Evolutionary conservation across 106 monocot species (phyloP), one percentile per base, ranked within the genome.

Genomic region (Dendrobium catenatum): DNA sequence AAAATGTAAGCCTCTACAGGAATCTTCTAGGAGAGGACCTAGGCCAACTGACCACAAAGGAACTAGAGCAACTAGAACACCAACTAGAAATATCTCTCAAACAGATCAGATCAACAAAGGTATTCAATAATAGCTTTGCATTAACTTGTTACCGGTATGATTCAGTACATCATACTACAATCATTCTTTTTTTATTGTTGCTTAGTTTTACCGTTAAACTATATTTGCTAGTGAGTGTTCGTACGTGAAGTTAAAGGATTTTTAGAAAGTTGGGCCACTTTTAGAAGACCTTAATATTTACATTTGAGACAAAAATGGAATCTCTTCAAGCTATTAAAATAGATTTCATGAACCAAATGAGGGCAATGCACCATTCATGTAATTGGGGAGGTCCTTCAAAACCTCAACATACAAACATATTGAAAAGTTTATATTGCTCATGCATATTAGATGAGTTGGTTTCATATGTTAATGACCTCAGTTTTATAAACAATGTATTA

Each of bases 11-110:
- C 48, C 11, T 48, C 2, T 20, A 10, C 49, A 95, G 92, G 81
- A 89, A 92, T 83, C 87, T 95, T 48, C 87, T 95, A 49, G 95
- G 95, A 11, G 92, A 90, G 75, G 92, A 95, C 43, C 79, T 95
- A 55, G 87, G 79, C 5, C 80, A 82, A 40, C 82, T 92, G 42
- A 89, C 33, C 79, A 81, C 68, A 1, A 86, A 85, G 42, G 90
- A 95, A 49, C 92, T 95, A 19, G 92, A 90, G 19, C 90, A 88
- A 80, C 90, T 95, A 73, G 92, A 95, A 70, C 82, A 79, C 44
- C 92, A 95, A 77, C 48, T 95, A 29, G 92, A 90, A 64, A 66
- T 51, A 40, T 95, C 95, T 24, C 80, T 95, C 19, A 90, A 81
- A 77, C 85, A 88, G 15, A 90, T 95, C 13, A 79, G 95, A 82